Evolutionary conservation across 2,329 filamentous ascomycete species (phyloP).

Genomic region (Emmonsiellopsis sp.): DNA sequence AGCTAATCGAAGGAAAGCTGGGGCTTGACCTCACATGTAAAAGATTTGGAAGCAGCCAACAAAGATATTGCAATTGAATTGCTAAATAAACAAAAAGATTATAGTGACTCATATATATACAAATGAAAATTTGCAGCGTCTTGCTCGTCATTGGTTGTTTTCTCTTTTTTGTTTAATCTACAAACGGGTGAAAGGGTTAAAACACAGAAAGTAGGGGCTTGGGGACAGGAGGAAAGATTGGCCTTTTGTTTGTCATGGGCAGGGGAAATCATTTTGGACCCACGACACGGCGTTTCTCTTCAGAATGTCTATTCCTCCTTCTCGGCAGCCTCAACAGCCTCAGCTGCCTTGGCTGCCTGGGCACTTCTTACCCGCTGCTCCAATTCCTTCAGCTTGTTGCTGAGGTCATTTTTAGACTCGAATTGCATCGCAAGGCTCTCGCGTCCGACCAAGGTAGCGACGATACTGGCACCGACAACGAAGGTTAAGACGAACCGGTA

Average conservation of each 20-base stretch:
- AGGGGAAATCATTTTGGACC: neutral
- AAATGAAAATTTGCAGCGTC: slow-evolving; percentile 1
- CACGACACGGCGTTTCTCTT: neutral
- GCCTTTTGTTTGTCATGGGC: neutral
- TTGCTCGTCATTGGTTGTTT: neutral
- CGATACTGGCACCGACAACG: slow-evolving; percentile 73
- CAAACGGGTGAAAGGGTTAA: neutral
- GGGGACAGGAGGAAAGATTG: neutral
- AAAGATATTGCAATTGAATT: too few species aligned
- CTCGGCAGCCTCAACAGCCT: slow-evolving; percentile 20
- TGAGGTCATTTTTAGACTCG: slow-evolving; percentile 28
- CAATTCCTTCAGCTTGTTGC: slow-evolving; percentile 46
- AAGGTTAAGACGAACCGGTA: slow-evolving; percentile 92
- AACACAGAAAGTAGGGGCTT: neutral
- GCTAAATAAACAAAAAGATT: too few species aligned
- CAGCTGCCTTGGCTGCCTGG: slow-evolving; percentile 33
- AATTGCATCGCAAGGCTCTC: slow-evolving; percentile 55
- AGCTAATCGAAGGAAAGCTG: too few species aligned
- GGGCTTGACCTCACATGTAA: too few species aligned
- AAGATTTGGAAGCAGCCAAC: too few species aligned
- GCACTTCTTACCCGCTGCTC: slow-evolving; percentile 38
- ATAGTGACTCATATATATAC: neutral
- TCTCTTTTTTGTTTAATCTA: neutral
- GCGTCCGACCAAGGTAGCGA: slow-evolving; percentile 70
- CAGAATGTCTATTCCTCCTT: slow-evolving; percentile 9